Percentiles rank a stretch among this genome's conserved stretches.
Evolutionary conservation across 73 alveolate genomes (phyloP).

Genomic region (Paramecium bursaria): DNA sequence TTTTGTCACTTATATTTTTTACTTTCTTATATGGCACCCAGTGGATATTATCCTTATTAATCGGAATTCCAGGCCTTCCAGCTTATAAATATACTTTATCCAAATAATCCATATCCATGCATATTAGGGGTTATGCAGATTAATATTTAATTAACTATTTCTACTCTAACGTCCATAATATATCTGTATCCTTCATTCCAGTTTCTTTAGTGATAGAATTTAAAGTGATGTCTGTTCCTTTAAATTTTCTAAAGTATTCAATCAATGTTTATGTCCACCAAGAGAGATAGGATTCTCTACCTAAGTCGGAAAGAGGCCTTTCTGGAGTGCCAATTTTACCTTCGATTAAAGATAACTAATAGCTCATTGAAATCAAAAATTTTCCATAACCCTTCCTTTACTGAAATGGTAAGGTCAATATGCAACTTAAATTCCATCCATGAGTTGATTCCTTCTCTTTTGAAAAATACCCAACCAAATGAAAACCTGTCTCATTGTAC

Average conservation of each 20-base stretch:
- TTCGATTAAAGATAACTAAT: slow-evolving; percentile 86
- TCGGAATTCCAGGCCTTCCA: slow-evolving; percentile 97
- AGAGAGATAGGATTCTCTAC: slow-evolving; percentile 87
- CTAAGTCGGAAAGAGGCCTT: slow-evolving; percentile 92
- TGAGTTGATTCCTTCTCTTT: slow-evolving; percentile 88
- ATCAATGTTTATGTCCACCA: slow-evolving; percentile 94
- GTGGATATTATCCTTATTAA: slow-evolving; percentile 85
- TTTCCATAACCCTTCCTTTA: slow-evolving; percentile 99
- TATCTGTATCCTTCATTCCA: slow-evolving; percentile 84
- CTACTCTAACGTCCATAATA: slow-evolving; percentile 88
- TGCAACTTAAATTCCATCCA: slow-evolving; percentile 94
- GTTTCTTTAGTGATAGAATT: slow-evolving; percentile 85
- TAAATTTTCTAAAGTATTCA: slow-evolving; percentile 74
- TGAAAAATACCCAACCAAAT: slow-evolving; percentile 96
- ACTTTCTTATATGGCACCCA: slow-evolving; percentile 90
- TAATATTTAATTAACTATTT: slow-evolving; percentile 86
- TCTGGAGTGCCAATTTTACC: slow-evolving; percentile 94
- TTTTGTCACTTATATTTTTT: slow-evolving; percentile 24
- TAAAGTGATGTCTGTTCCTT: slow-evolving; percentile 79
- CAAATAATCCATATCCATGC: slow-evolving; percentile 86
- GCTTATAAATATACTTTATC: slow-evolving; percentile 83
- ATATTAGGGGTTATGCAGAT: slow-evolving; percentile 86
- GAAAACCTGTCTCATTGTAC: slow-evolving; percentile 91
- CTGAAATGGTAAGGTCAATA: slow-evolving; percentile 92
- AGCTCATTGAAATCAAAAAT: slow-evolving; percentile 94